Evolutionary conservation across 768 basidiomycete species (phyloP).

Genomic region (Royoungia palumana): DNA sequence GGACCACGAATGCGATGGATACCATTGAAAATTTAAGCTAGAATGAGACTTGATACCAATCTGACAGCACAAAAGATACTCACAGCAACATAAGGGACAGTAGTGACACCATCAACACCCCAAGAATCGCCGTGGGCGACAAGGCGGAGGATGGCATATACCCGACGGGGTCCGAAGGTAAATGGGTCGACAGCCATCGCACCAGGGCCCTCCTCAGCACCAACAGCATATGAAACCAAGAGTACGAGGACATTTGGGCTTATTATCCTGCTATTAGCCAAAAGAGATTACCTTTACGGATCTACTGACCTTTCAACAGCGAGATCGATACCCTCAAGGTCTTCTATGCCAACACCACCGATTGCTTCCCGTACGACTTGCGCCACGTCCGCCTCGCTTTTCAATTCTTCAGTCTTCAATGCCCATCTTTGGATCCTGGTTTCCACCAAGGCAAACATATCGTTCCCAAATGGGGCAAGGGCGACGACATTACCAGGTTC

Average conservation of each 20-base stretch:
- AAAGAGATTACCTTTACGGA: background rate
- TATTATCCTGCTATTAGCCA: constrained; percentile 10
- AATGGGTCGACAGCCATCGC: constrained; percentile 36
- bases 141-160: constrained; percentile 61
- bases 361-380: constrained; percentile 47
- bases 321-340: constrained; percentile 73
- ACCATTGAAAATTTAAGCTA: background rate
- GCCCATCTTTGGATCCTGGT: constrained; percentile 67
- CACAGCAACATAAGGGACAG: constrained; percentile 77
- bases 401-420: constrained; percentile 52
- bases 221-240: constrained; percentile 60
- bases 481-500: constrained; percentile 63
- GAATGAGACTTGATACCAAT: background rate
- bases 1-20: background rate
- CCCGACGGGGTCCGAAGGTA: constrained; percentile 49
- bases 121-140: constrained; percentile 26
- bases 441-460: constrained; percentile 68
- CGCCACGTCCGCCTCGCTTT: constrained; percentile 54
- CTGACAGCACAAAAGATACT: constrained; percentile 23
- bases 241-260: constrained; percentile 56
- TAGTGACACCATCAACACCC: constrained; percentile 38
- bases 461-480: constrained; percentile 49
- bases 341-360: constrained; percentile 47
- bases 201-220: constrained; percentile 39
- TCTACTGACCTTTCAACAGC: constrained; percentile 52